Evolutionary conservation across 768 basidiomycete species (phyloP), one percentile per base, ranked within the genome.

Genomic region (Lactifluus rugatus): DNA sequence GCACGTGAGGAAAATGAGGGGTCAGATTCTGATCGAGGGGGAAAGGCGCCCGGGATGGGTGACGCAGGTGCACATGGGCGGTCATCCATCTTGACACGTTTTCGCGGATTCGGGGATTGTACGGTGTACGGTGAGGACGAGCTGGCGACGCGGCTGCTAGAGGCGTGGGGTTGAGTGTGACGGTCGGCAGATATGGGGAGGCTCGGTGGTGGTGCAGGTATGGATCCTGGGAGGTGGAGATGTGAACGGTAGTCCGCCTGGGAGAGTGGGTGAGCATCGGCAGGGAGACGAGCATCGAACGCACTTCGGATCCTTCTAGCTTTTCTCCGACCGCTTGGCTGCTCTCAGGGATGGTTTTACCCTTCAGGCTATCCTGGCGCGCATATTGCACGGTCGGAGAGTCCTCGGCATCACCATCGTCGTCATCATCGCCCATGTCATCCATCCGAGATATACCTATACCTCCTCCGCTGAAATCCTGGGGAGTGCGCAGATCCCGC

Each of bases 401-500:
- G 48, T 62, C 60, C 13, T 63, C 62, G 19, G 42, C 41, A 48
- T 63, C 63, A 36, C 37, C 63, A 19, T 52, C 58, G 44, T 67
- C 67, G 2, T 65, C 69, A 23, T 67, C 72, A 16, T 68, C 70
- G 14, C 72, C 76, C 11, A 72, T 73, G 44, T 73, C 77, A 7
- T 71, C 77, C 73, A 74, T 6, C 64, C 71, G 54, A 31, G 56
- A 58, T 23, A 42, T 45, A 23, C 67, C 66, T 36, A 65, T 68
- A 48, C 55, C 60, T 45, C 53, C 60, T 48, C 70, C 72, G 56
- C 71, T 74, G 61, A 81, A 81, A 66, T 81, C 79, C n/a, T 70
- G 66, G 0, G 79, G 79, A 1, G 75, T 73, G 56, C 75, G 75
- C 0, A 73, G 69, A 61, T 81, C 80, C 57, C 74, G 72, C 54